phyloP scores from a whole-genome alignment of 352 stramenopile genomes.

The Phytophthora nicotianae region DNA sequence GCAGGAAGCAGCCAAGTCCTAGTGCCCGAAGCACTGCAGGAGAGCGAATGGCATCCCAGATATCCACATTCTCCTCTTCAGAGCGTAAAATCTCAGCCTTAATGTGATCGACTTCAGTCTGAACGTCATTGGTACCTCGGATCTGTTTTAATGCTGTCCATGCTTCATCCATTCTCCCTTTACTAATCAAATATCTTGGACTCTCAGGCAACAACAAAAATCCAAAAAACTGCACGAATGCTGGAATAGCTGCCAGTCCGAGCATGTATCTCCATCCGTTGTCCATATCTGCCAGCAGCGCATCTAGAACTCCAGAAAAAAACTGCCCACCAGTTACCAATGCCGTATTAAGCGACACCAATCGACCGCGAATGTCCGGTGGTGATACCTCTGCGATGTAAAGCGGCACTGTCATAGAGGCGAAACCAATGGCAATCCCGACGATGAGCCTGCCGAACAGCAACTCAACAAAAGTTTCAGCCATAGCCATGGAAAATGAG shows the following conservation, averaged over 20 bases:
- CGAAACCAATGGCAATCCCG: slow-evolving; percentile 71
- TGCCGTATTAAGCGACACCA: slow-evolving; percentile 81
- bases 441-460: slow-evolving; percentile 65
- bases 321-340: slow-evolving; percentile 82
- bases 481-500: slow-evolving; percentile 63
- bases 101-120: slow-evolving; percentile 62
- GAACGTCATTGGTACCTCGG: slow-evolving; percentile 56
- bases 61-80: slow-evolving; percentile 31
- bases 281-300: slow-evolving; percentile 50
- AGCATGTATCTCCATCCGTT: slow-evolving; percentile 87
- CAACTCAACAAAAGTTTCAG: slow-evolving; percentile 50
- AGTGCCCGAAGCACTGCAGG: slow-evolving; percentile 36
- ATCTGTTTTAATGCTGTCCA: slow-evolving; percentile 53
- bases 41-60: slow-evolving; percentile 42
- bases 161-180: slow-evolving; percentile 52
- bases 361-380: slow-evolving; percentile 59
- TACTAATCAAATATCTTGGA: slow-evolving; percentile 65
- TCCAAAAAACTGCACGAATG: slow-evolving; percentile 65
- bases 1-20: slow-evolving; percentile 55
- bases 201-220: slow-evolving; percentile 80
- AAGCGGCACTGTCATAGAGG: slow-evolving; percentile 81
- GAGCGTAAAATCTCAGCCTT: slow-evolving; percentile 51
- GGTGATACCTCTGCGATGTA: slow-evolving; percentile 85
- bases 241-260: slow-evolving; percentile 70
- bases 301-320: slow-evolving; percentile 69